Base-by-base conservation (phyloP, 179 eudicot species). In the Drosera spatulata region DNA sequence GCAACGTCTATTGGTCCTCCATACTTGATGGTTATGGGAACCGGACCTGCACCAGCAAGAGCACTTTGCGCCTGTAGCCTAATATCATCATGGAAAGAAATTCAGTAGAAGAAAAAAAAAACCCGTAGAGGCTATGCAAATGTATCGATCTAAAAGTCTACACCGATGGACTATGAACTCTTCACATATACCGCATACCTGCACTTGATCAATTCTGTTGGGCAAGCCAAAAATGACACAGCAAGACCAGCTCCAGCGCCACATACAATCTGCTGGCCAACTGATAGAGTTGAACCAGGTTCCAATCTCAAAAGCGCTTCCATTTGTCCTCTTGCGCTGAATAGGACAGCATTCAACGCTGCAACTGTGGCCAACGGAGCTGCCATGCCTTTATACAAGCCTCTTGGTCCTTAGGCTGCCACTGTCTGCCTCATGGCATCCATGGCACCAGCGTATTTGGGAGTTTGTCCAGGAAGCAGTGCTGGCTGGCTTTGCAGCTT, bases 11-110 rank as follows among this genome's bases (percentile, higher is more conserved):
- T 58, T 11, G 99, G 99, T 3, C 99, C 99, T 33, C 77, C 79
- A 33, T 88, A 93, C 70, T 82, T 86, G 11, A 88, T 77, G 37
- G 86, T 79, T 37, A 70, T 73, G 10, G 74, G 64, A 14, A 73
- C 77, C 3, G 85, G 12, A 14, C 82, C 82, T 4, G 74, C 55
- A 60, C 65, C 80, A 50, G 95, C 85, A 45, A 88, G 33, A 39
- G 91, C 81, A 71, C 98, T 80, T 72, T 91, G 98, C 37, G 98
- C 99, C 71, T 93, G 99, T 71, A 93, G 71, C 74, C 98, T 91
- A 76, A 55, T 68, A 58, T 64, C 37, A 22, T 49, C 68, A 53
- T 12, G 13, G 38, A 12, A 4, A 37, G 13, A 60, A 66, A 15
- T 15, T 37, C 47, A 33, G 46, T 11, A 41, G 33, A 22, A 22